Evolutionary conservation across 345 rosid genomes (phyloP).

Genomic region (Euclidium syriacum): DNA sequence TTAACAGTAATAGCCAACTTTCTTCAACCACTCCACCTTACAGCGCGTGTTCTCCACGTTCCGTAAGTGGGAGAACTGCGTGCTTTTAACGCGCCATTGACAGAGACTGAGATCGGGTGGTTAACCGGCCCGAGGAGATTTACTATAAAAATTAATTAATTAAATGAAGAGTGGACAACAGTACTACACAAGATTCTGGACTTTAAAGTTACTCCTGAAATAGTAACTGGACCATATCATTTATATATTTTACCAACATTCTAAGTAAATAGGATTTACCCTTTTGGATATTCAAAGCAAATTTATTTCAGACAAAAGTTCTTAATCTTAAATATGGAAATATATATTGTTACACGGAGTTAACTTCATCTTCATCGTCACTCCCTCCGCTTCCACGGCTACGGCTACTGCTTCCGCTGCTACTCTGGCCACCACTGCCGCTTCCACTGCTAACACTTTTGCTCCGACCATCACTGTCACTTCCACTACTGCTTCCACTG

Average conservation of each 20-base stretch:
- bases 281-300: slow-evolving; percentile 8
- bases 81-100: neutral
- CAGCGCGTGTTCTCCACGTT: slow-evolving; percentile 1
- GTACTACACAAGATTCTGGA: slow-evolving; percentile 10
- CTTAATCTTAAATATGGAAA: neutral
- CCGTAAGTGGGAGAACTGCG: neutral
- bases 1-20: slow-evolving; percentile 8
- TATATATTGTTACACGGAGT: slow-evolving; percentile 41
- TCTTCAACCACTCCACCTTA: neutral
- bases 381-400: slow-evolving; percentile 29
- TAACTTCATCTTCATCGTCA: slow-evolving; percentile 60
- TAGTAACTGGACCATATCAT: slow-evolving; percentile 18
- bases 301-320: slow-evolving; percentile 9
- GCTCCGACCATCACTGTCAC: slow-evolving; percentile 59
- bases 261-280: neutral
- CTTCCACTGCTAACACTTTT: slow-evolving; percentile 50
- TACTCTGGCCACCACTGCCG: slow-evolving; percentile 58
- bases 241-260: neutral
- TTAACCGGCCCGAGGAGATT: slow-evolving; percentile 9
- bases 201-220: neutral
- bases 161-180: neutral
- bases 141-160: neutral
- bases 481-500: slow-evolving; percentile 60
- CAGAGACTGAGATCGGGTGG: neutral
- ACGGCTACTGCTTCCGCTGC: slow-evolving; percentile 36